Base-by-base conservation (phyloP, 441 rosid genomes). In the Mallotus japonicus region DNA sequence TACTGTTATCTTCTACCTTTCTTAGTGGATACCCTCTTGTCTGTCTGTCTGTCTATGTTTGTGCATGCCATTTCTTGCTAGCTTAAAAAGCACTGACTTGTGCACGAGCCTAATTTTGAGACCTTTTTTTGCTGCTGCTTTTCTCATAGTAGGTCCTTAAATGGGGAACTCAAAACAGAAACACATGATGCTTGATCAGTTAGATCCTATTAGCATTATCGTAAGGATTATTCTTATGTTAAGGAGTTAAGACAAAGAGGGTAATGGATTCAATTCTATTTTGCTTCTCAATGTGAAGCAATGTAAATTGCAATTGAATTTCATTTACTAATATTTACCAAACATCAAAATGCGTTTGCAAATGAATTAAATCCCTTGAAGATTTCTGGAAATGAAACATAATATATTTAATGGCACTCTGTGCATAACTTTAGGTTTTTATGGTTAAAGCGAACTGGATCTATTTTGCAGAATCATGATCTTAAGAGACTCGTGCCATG, bases 391-490 rank as follows among this genome's bases (percentile, higher is more conserved):
- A 19, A 65, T 7, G 49, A 12, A 44, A 20, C 68, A 44, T 12
- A 49, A 37, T 6, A 24, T 65, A 4, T 44, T 44, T 7, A 8
- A 44, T 44, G 12, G 12, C 9, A 10, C 12, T 44, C 1, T 44
- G 49, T 44, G 49, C 49, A 44, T 44, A 44, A 44, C 49, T 44
- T 44, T 8, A 44, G 49, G 12, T 44, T 44, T 56, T 10, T 5
- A 55, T 17, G 9, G 20, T 37, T 37, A 8, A 12, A 56, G 24
- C 5, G 4, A 28, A 4, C 51, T 49, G 44, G 5, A 11, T 55
- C 13, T 62, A 28, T 32, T 1, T 24, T 56, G 50, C 28, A 47
- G 69, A 64, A 28, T 58, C 64, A 73, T 70, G n/a, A 46, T 58
- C 11, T 24, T 56, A 54, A 0, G 40, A 69, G 55, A 42, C 65